A percentile compares a stretch with the other conserved stretches of the same genome.
These are phyloP conservation scores for Talaromyces islandicus DNA, from an alignment of 2,329 filamentous ascomycete genomes.

Conservation along the genomic window DNA sequence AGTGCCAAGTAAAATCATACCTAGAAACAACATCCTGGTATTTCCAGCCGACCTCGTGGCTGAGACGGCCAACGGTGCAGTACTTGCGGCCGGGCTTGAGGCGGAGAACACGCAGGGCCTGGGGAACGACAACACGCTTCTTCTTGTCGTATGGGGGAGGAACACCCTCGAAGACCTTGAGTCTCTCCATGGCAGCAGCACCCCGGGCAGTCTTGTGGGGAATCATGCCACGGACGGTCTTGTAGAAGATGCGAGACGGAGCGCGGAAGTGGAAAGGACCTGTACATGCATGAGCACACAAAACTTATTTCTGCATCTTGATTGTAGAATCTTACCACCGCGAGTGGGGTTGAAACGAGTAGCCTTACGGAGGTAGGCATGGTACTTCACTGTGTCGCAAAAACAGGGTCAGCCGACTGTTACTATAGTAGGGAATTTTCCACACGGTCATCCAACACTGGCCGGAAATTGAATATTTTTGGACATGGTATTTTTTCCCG, in stretches of 20 bases:
- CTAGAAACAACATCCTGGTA: conserved; percentile 98
- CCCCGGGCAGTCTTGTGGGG: conserved; percentile 99
- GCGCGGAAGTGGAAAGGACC: conserved; percentile 99
- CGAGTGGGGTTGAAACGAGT: conserved; percentile 99
- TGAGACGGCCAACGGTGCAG: conserved; percentile 97
- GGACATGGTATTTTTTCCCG: not conserved
- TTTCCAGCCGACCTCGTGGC: conserved; percentile 99
- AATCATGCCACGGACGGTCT: conserved; percentile 99
- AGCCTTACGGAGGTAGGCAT: conserved; percentile 99
- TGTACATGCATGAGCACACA: conserved; percentile 31
- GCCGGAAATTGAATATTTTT: not conserved
- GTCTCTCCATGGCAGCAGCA: conserved; percentile 91
- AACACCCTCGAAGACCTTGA: conserved; percentile 99
- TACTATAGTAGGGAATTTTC: not conserved
- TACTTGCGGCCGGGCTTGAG: conserved; percentile 99
- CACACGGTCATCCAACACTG: not conserved
- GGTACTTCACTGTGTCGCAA: conserved; percentile 86
- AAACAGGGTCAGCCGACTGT: conserved; percentile 41
- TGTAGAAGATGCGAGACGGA: conserved; percentile 99
- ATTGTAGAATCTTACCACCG: conserved; percentile 65
- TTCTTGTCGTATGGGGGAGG: conserved; percentile 99
- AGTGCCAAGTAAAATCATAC: conserved; percentile 49
- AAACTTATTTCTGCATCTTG: not conserved
- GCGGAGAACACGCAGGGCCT: conserved; percentile 92
- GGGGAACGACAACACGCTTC: conserved; percentile 99